Base-by-base conservation (phyloP, 2,329 filamentous ascomycete species). In the Anthostomella pinea region DNA sequence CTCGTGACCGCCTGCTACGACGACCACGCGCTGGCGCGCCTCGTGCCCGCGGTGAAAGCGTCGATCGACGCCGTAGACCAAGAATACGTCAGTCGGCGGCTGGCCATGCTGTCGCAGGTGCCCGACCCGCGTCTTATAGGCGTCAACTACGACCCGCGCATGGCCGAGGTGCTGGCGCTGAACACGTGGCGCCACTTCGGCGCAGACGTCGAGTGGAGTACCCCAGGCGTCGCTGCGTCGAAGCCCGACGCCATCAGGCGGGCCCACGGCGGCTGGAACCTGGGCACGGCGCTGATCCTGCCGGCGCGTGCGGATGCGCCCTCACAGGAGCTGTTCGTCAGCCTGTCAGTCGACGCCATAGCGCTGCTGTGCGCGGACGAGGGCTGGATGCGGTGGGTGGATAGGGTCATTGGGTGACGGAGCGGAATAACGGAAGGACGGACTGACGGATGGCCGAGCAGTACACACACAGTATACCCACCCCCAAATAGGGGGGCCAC, bases 151-250 rank as follows among this genome's bases (percentile, higher is more conserved):
- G 65, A 68, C 38, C 64, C 66, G 16, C 54, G 64, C n/a, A 57
- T 62, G 29, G 59, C 64, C 3, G 56, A 61, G 32, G 56, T 61
- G 25, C 55, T 70, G 24, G 60, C 60, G 8, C 66, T 70, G 55
- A 70, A 70, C 43, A 69, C 66, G 4, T 71, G 68, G 68, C 56
- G 65, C 6, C 58, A 62, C 38, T 64, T 70, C 43, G 68, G 67
- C 2, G 64, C 60, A 15, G 65, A 70, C 39, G 58, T 62, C 5
- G 46, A 56, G 41, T 71, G 67, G 46, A 38, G 45, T 40, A 60
- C 60, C 35, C 56, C 59, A 10, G 63, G 63, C 18, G 51, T 63
- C n/a, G 54, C 60, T n/a, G 56, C 58, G 8, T 41, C 56, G 6
- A 64, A 62, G 43, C 53, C 64, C 27, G 63, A 67, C 46, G 49